phyloP scores from a whole-genome alignment of 768 basidiomycete genomes.

The Harrya chromipes region DNA sequence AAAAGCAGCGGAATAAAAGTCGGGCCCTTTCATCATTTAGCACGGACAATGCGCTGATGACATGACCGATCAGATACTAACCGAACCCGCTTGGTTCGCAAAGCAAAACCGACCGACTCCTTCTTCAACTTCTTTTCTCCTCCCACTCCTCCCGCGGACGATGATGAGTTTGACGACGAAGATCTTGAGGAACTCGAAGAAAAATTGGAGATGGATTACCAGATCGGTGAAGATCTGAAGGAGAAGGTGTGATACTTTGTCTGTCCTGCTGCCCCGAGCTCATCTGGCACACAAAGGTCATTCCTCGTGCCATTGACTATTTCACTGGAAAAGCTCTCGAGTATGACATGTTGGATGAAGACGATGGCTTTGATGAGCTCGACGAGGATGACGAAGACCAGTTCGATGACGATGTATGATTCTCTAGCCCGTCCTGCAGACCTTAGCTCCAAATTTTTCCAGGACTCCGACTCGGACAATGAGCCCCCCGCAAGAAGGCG shows the following conservation, averaged over 20 bases:
- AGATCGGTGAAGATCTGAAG: conserved; percentile 97
- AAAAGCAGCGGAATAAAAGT: conserved; percentile 99
- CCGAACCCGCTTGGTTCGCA: conserved; percentile 77
- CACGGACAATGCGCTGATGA: not conserved
- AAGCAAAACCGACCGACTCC: conserved; percentile 87
- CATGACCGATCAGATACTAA: conserved; percentile 59
- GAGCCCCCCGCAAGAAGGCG: conserved; percentile 60
- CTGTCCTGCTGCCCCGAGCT: not conserved
- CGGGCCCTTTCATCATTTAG: not conserved
- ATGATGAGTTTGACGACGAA: conserved; percentile 73
- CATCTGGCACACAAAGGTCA: conserved; percentile 51
- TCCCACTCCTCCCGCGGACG: conserved; percentile 68
- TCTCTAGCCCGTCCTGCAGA: conserved; percentile 12
- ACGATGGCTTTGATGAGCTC: conserved; percentile 59
- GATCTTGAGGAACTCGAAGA: conserved; percentile 90
- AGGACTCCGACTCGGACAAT: conserved; percentile 70
- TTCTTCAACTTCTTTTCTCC: conserved; percentile 99
- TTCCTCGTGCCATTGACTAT: conserved; percentile 94
- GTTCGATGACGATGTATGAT: conserved; percentile 59
- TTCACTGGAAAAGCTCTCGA: conserved; percentile 96
- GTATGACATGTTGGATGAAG: conserved; percentile 61
- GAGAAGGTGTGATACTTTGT: conserved; percentile 63
- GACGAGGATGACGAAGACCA: conserved; percentile 49
- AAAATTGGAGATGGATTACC: conserved; percentile 94
- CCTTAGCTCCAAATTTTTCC: conserved; percentile 18